These are phyloP conservation scores for Cardamine chenopodiifolia DNA, from an alignment of 345 rosid genomes.

Conservation along the genomic window DNA sequence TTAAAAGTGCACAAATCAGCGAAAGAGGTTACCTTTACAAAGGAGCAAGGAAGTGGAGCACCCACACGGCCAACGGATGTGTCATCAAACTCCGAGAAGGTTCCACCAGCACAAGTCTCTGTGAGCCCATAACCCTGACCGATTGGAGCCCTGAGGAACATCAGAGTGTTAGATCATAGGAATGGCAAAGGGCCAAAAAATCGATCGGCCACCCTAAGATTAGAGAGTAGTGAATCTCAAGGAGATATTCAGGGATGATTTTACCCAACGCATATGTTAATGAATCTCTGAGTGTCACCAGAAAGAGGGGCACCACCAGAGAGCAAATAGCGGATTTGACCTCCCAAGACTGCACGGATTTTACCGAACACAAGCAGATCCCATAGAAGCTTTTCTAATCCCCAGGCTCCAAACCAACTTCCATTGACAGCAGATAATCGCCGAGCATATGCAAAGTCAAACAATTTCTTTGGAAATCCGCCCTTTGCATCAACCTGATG, in stretches of 20 bases:
- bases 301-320: constrained; percentile 99
- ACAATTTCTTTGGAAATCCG: constrained; percentile 73
- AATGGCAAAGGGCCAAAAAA: background rate
- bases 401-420: constrained; percentile 98
- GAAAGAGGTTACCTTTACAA: constrained; percentile 68
- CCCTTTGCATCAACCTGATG: constrained; percentile 85
- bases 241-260: constrained; percentile 41
- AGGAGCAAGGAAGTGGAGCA: constrained; percentile 93
- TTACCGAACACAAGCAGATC: constrained; percentile 79
- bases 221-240: constrained; percentile 18
- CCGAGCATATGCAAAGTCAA: constrained; percentile 90
- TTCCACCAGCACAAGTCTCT: constrained; percentile 98
- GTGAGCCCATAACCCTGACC: constrained; percentile 99
- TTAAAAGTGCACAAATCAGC: background rate
- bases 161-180: constrained; percentile 5
- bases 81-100: constrained; percentile 97
- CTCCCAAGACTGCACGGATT: constrained; percentile 87
- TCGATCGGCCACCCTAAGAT: background rate
- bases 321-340: constrained; percentile 85
- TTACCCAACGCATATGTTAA: constrained; percentile 96
- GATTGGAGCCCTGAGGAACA: constrained; percentile 80
- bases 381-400: constrained; percentile 84
- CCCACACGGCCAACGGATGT: constrained; percentile 97
- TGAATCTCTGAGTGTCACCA: constrained; percentile 96
- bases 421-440: constrained; percentile 92